Evolutionary conservation across 148 eudicot species (phyloP), one percentile per base, ranked within the genome.

Genomic region (Chenopodium suecicum): DNA sequence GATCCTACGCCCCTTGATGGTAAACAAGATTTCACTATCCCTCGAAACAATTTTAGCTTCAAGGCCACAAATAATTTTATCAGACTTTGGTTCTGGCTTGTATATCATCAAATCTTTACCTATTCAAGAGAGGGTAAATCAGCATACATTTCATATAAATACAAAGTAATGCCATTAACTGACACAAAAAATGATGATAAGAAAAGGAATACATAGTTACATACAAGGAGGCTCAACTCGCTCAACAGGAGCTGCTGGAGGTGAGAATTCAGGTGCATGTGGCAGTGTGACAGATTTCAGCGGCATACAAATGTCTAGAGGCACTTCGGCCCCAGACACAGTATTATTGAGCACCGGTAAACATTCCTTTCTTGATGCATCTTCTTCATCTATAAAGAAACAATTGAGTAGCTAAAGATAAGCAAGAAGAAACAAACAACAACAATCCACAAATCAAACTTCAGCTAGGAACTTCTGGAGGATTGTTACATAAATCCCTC

Each of bases 351-450:
- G 77, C 17, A 74, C 65, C 73, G 27, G 3, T 25, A 9, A 31
- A 75, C 46, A 37, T 44, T 74, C 83, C 50, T 82, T 78, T 48
- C 32, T 77, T 23, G 62, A 46, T 62, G 65, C 27, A 46, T 74
- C 67, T 29, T 32, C 63, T 77, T 77, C 80, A 82, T 77, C 84
- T 70, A 32, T 46, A 25, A 60, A 44, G 52, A 75, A 66, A 48
- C 66, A 72, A 74, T 63, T 73, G 70, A 71, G 11, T 41, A 41
- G 44, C 41, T 25, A 47, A 41, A 22, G 22, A 56, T 17, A 22
- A 56, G 22, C 17, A 19, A 56, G 22, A 56, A 17, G 62, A 56
- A 56, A 56, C 62, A 3, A 13, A 54, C 11, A 41, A 76, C 37
- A 13, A 41, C 70, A 71, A 46, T 31, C 68, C 13, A 56, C 14